Base-by-base conservation (phyloP, 768 basidiomycete genomes). In the Tricholoma matsutake region DNA sequence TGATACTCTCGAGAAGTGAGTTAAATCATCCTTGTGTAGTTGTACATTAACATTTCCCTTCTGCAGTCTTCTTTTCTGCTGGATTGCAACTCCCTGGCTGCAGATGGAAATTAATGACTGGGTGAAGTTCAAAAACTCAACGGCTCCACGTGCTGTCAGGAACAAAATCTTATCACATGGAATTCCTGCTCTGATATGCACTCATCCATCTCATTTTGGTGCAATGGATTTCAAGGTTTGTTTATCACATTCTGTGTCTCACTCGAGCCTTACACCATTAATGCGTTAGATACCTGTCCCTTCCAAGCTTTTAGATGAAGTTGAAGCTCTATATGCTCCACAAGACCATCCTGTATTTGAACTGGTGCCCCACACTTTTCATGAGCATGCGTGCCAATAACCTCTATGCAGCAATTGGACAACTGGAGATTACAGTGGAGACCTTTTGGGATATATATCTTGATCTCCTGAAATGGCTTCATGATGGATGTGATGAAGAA, bases 61-160 rank as follows among this genome's bases (percentile, higher is more conserved):
- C 16, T 39, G 37, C 13, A 39, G 37, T 39, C 37, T 39, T 14
- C 11, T 39, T 39, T 79, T 78, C 59, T 66, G 68, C 2, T 79
- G 73, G 71, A 53, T 78, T 4, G 68, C 72, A 5, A 74, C 78
- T 51, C 76, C 75, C 0, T 77, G 72, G 71, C 56, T 78, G 11
- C 77, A 78, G 59, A 41, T 31, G 0, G 75, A 79, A 59, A 61
- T 78, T 5, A 72, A 78, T 65, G 52, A 45, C 0, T 76, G 67
- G 56, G 43, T 58, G 1, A 6, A 39, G 4, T 65, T 47, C 6
- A 39, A 57, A 28, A 76, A 75, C 55, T 31, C 34, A 11, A 70
- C 65, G 0, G 43, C 57, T 4, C 64, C 62, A 9, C 63, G 73
- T 1, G 51, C 59, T 1, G 65, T 74, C 57, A 61, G 60, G n/a